Conservation (phyloP, 108 stramenopile species). For the Cyclotella kingstonii region DNA sequence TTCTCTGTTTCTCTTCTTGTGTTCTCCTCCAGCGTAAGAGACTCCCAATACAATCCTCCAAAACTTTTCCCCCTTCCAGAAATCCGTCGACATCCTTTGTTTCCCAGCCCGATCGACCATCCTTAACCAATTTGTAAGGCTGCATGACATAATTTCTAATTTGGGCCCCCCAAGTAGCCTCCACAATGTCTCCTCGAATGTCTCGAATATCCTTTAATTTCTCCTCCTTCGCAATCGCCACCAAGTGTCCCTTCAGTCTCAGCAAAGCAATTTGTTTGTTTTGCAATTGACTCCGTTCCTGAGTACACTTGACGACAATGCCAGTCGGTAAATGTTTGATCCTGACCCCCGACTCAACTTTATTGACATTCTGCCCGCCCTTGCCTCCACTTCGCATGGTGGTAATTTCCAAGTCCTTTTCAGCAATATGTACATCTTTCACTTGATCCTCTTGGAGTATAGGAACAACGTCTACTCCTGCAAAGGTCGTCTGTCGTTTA, state of each 20-base stretch:
- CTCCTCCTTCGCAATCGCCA: constrained; percentile 76
- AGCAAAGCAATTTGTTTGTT: constrained; percentile 89
- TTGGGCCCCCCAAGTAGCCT: constrained; percentile 94
- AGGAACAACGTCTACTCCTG: constrained; percentile 91
- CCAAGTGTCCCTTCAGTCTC: constrained; percentile 81
- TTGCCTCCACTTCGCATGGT: constrained; percentile 89
- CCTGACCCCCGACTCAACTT: constrained; percentile 96
- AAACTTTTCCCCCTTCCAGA: constrained; percentile 72
- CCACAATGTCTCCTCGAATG: constrained; percentile 82
- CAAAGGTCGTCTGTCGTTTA: constrained; percentile 97
- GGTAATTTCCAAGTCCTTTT: constrained; percentile 80
- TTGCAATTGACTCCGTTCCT: constrained; percentile 90
- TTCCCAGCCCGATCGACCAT: constrained; percentile 88
- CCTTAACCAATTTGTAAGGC: constrained; percentile 97
- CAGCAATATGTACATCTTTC: constrained; percentile 74
- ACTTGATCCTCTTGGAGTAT: constrained; percentile 73
- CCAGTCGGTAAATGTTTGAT: constrained; percentile 97
- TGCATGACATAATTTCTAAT: constrained; percentile 97
- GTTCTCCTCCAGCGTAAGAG: constrained; percentile 53
- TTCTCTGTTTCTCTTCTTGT: constrained; percentile 47
- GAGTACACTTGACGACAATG: constrained; percentile 87
- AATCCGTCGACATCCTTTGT: constrained; percentile 78
- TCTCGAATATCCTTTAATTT: constrained; percentile 58
- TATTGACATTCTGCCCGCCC: constrained; percentile 99
- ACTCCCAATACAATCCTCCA: constrained; percentile 77